Evolutionary conservation across 2,329 filamentous ascomycete genomes (phyloP).

Genomic region (Ustilaginoidea virens): DNA sequence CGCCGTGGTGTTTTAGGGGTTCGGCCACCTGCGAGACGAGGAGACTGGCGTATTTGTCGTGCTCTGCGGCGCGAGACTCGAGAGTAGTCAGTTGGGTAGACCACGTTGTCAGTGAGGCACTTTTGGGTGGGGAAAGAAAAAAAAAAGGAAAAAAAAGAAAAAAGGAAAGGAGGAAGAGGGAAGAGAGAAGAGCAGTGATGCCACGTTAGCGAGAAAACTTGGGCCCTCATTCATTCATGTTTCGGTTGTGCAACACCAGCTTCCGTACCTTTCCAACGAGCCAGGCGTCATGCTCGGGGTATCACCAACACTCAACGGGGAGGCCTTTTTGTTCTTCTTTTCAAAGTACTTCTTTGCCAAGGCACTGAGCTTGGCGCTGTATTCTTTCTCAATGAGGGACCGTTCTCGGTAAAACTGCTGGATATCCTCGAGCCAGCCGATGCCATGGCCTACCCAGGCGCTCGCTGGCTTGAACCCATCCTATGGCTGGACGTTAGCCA

Average conservation of each 20-base stretch:
- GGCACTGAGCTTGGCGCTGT: constrained; percentile 71
- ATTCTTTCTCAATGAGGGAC: constrained; percentile 90
- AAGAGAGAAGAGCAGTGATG: too few species aligned
- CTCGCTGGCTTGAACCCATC: constrained; percentile 96
- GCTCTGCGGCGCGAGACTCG: constrained; percentile 75
- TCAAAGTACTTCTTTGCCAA: constrained; percentile 96
- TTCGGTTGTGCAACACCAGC: not conserved
- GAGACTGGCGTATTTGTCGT: constrained; percentile 70
- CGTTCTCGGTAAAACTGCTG: constrained; percentile 96
- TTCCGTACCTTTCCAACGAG: constrained; percentile 70
- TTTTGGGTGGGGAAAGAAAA: too few species aligned
- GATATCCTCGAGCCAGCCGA: constrained; percentile 91
- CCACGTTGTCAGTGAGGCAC: constrained; percentile 94
- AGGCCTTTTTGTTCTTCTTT: constrained; percentile 83
- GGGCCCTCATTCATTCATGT: too few species aligned
- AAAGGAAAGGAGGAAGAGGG: too few species aligned
- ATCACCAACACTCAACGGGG: constrained; percentile 81
- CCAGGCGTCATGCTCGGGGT: constrained; percentile 86
- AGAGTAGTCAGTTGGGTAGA: constrained; percentile 82
- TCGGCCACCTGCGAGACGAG: constrained; percentile 72
- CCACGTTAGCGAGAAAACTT: too few species aligned
- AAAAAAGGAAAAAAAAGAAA: too few species aligned
- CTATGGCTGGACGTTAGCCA: constrained; percentile 30
- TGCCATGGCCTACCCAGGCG: constrained; percentile 77
- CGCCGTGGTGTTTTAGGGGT: constrained; percentile 59